Conservation (phyloP, 2,329 filamentous ascomycete species). For the Rhinocladiella similis region DNA sequence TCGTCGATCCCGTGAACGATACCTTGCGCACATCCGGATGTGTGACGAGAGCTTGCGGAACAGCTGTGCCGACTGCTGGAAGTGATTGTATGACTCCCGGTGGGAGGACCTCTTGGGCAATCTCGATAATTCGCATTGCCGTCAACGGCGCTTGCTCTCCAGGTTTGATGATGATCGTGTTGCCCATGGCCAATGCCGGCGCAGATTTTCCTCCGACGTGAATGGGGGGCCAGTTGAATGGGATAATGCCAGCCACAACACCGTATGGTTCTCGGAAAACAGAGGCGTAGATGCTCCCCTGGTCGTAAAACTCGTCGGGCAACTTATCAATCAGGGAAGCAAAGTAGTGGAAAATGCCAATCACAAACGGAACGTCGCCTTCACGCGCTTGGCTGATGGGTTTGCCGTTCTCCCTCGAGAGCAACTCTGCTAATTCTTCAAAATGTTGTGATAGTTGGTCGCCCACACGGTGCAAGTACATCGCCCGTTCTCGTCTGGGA, state of each 20-base stretch:
- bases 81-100: constrained; percentile 35
- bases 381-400: constrained; percentile 24
- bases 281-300: constrained; percentile 11
- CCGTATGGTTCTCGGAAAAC: constrained; percentile 16
- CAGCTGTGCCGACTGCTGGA: constrained; percentile 67
- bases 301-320: constrained; percentile 14
- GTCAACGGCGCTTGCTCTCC: constrained; percentile 37
- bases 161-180: constrained; percentile 39
- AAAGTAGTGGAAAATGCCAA: constrained; percentile 30
- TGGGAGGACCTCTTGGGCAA: constrained; percentile 36
- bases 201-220: constrained; percentile 42
- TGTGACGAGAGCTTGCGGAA: constrained; percentile 29
- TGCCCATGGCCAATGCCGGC: constrained; percentile 39
- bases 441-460: constrained; percentile 11
- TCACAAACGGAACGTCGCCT: constrained; percentile 25
- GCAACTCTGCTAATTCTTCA: constrained; percentile 27
- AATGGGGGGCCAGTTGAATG: constrained; percentile 55
- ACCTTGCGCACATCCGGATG: constrained; percentile 71
- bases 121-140: constrained; percentile 31
- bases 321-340: constrained; percentile 26
- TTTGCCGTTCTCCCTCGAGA: constrained; percentile 33
- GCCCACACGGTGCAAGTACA: constrained; percentile 6
- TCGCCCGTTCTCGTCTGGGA: neutral
- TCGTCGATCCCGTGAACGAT: constrained; percentile 76
- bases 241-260: constrained; percentile 51